phyloP scores from a whole-genome alignment of 1,284 basidiomycete genomes.

The Termitomyces sp. region DNA sequence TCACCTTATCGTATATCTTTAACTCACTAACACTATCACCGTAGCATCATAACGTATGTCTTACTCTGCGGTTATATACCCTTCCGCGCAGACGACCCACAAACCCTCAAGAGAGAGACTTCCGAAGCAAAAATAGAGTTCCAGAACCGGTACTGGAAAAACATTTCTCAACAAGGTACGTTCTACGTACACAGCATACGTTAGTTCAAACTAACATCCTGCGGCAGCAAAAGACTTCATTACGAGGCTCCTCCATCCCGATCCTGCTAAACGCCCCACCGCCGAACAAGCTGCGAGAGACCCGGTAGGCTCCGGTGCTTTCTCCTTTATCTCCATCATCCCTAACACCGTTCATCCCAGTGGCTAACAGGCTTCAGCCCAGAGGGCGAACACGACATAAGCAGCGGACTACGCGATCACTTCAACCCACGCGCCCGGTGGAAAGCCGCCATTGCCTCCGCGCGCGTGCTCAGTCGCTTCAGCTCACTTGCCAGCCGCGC shows the following conservation, averaged over 20 bases:
- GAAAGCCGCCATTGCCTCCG: constrained; percentile 62
- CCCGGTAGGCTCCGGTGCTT: constrained; percentile 26
- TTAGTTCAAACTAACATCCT: neutral
- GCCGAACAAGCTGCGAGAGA: constrained; percentile 71
- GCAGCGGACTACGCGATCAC: constrained; percentile 66
- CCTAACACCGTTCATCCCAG: constrained; percentile 26
- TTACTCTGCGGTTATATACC: constrained; percentile 91
- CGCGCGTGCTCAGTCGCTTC: constrained; percentile 51
- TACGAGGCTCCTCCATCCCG: constrained; percentile 64
- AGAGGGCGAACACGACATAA: constrained; percentile 68
- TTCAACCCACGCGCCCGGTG: constrained; percentile 69
- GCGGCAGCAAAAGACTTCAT: constrained; percentile 82
- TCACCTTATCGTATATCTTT: neutral
- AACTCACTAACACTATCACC: neutral
- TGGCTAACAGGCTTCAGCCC: constrained; percentile 66
- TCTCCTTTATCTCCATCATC: neutral
- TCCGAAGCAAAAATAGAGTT: constrained; percentile 82
- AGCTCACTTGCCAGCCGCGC: constrained; percentile 36
- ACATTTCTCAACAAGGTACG: constrained; percentile 70
- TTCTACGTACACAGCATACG: neutral
- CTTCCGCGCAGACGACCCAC: constrained; percentile 81
- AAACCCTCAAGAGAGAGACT: constrained; percentile 78
- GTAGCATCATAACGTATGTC: constrained; percentile 89
- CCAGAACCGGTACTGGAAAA: constrained; percentile 92
- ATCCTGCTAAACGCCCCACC: constrained; percentile 70